Conservation (phyloP, 805 yeast species). For the Zygoascus flipseniorum region DNA sequence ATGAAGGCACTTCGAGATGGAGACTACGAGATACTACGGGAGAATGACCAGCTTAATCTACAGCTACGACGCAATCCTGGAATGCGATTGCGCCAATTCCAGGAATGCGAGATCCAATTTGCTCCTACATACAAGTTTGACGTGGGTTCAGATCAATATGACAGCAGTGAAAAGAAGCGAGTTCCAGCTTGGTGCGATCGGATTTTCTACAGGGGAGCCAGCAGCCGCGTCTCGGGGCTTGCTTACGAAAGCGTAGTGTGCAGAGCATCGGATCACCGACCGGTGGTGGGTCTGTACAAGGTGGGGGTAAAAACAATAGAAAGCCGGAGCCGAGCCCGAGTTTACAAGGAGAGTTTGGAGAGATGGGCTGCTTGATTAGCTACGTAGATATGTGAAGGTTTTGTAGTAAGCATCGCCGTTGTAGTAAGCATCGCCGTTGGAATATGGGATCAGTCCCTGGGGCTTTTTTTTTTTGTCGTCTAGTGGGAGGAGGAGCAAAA, state of each 20-base stretch:
- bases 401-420: too few species aligned
- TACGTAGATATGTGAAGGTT: background rate
- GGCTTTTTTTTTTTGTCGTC: too few species aligned
- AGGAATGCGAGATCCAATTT: slow-evolving; percentile 71
- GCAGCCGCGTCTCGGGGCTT: slow-evolving; percentile 43
- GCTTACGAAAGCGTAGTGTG: slow-evolving; percentile 47
- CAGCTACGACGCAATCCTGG: slow-evolving; percentile 70
- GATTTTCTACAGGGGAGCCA: slow-evolving; percentile 55
- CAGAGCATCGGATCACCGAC: slow-evolving; percentile 80
- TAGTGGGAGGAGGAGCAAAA: too few species aligned
- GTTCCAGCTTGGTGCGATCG: slow-evolving; percentile 98
- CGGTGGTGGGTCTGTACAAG: slow-evolving; percentile 67
- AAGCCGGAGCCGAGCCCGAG: slow-evolving; percentile 29
- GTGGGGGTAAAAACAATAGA: slow-evolving; percentile 61
- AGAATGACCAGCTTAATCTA: slow-evolving; percentile 66
- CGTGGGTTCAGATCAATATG: slow-evolving; percentile 73
- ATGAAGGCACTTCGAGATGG: slow-evolving; percentile 42
- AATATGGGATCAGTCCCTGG: too few species aligned
- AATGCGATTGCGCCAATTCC: slow-evolving; percentile 58
- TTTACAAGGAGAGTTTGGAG: slow-evolving; percentile 8
- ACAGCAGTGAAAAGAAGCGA: slow-evolving; percentile 83
- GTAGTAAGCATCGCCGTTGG: too few species aligned
- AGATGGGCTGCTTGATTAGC: slow-evolving; percentile 8
- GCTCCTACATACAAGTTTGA: slow-evolving; percentile 94
- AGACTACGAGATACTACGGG: slow-evolving; percentile 47